Conservation (phyloP, 345 rosid genomes). For the Fremontodendron californicum region DNA sequence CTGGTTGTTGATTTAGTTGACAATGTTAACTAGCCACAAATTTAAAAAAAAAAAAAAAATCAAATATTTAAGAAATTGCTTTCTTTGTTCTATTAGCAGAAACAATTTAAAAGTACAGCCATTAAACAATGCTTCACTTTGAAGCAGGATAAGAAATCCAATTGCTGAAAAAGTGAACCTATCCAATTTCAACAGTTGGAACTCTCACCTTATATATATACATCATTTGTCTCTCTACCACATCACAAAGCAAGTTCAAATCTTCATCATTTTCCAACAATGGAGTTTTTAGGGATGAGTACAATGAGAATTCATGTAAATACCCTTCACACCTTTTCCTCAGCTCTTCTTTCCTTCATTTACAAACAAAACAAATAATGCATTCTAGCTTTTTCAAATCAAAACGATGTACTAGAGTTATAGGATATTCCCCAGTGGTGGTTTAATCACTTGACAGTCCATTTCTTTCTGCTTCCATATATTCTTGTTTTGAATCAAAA, state of each 20-base stretch:
- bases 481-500: not conserved
- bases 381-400: not conserved
- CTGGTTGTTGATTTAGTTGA: not conserved
- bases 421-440: not conserved
- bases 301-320: slow-evolving; percentile 23
- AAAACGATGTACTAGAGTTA: not conserved
- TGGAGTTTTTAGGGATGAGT: slow-evolving; percentile 16
- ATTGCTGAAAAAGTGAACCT: not conserved
- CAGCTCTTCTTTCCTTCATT: not conserved
- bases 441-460: not conserved
- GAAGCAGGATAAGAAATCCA: slow-evolving; percentile 12
- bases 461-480: not conserved
- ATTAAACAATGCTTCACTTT: slow-evolving; percentile 24
- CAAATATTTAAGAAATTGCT: too few species aligned
- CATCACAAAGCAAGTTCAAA: slow-evolving; percentile 12
- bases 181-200: not conserved
- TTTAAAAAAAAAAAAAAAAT: not conserved
- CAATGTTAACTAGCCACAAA: not conserved
- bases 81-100: too few species aligned
- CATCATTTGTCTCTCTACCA: slow-evolving; percentile 1
- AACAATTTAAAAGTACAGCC: not conserved
- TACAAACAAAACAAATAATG: slow-evolving; percentile 9
- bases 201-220: slow-evolving; percentile 17
- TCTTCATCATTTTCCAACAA: not conserved
- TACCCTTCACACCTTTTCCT: not conserved